Percentiles rank a stretch among this genome's conserved stretches.
phyloP scores from a whole-genome alignment of 495 filamentous ascomycete species.

The Hyaloscypha hepaticicola region DNA sequence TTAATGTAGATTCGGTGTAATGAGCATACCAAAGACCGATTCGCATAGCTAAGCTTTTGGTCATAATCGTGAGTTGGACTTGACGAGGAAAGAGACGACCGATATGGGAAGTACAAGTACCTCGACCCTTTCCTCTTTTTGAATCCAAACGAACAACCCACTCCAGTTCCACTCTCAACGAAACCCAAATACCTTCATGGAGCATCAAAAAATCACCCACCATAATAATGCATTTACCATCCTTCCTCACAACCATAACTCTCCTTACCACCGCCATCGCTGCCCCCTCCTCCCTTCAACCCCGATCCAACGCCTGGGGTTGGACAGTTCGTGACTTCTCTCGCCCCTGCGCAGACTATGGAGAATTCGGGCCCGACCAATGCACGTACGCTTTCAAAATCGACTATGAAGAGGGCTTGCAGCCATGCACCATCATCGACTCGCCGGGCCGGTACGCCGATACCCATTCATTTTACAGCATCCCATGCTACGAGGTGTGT shows the following conservation, averaged over 20 bases:
- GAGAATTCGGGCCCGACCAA: background rate
- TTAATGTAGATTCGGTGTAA: too few relatives aligned
- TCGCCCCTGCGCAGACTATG: constrained; percentile 9
- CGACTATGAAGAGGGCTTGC: background rate
- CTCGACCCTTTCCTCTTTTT: background rate
- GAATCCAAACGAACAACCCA: too few relatives aligned
- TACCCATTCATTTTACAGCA: constrained; percentile 10
- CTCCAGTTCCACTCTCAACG: too few relatives aligned
- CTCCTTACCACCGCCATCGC: constrained; percentile 2
- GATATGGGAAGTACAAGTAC: background rate
- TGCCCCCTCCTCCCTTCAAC: background rate
- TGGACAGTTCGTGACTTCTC: constrained; percentile 16
- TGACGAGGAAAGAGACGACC: background rate
- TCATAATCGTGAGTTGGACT: too few relatives aligned
- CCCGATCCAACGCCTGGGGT: background rate
- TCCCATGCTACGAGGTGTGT: constrained; percentile 9
- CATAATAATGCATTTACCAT: background rate
- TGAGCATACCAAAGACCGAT: too few relatives aligned
- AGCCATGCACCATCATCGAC: constrained; percentile 9
- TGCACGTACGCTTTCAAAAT: constrained; percentile 18
- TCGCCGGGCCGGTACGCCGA: background rate
- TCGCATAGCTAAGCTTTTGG: too few relatives aligned
- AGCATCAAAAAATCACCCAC: too few relatives aligned
- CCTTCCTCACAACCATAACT: background rate
- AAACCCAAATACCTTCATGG: too few relatives aligned